These are phyloP conservation scores for Thermochaetoides dissita DNA, from an alignment of 2,329 filamentous ascomycete species.

Conservation along the genomic window DNA sequence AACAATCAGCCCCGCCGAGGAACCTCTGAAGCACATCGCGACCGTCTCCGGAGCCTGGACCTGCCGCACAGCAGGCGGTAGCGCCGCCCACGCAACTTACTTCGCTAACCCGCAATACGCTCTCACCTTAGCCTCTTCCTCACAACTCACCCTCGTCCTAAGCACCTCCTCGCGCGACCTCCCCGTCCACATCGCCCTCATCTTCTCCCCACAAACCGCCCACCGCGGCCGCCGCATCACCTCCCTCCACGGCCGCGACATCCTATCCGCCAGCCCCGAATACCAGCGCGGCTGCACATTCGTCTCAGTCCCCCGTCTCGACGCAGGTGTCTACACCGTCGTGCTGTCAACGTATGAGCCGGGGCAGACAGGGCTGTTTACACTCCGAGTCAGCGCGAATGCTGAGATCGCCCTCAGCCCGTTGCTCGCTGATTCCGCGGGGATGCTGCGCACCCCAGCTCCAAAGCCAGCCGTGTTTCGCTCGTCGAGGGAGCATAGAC, in stretches of 20 bases:
- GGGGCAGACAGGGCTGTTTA: constrained; percentile 61
- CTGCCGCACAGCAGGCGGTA: constrained; percentile 68
- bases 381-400: constrained; percentile 57
- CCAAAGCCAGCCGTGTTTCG: constrained; percentile 24
- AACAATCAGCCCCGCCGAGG: constrained; percentile 44
- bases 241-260: constrained; percentile 57
- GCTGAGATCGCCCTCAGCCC: constrained; percentile 39
- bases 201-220: constrained; percentile 52
- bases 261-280: constrained; percentile 73
- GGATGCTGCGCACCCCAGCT: constrained; percentile 47
- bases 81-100: constrained; percentile 61
- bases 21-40: constrained; percentile 43
- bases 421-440: constrained; percentile 61
- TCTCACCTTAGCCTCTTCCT: constrained; percentile 41
- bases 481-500: constrained; percentile 21
- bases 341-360: constrained; percentile 85
- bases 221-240: constrained; percentile 44
- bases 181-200: constrained; percentile 71
- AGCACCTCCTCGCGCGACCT: constrained; percentile 53
- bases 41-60: constrained; percentile 59
- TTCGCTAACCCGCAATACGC: constrained; percentile 79
- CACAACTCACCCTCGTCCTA: constrained; percentile 59
- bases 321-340: constrained; percentile 67
- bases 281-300: constrained; percentile 71
- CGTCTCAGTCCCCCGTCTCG: constrained; percentile 43